Base-by-base conservation (phyloP, 768 basidiomycete genomes). In the Lentinus brumalis region DNA sequence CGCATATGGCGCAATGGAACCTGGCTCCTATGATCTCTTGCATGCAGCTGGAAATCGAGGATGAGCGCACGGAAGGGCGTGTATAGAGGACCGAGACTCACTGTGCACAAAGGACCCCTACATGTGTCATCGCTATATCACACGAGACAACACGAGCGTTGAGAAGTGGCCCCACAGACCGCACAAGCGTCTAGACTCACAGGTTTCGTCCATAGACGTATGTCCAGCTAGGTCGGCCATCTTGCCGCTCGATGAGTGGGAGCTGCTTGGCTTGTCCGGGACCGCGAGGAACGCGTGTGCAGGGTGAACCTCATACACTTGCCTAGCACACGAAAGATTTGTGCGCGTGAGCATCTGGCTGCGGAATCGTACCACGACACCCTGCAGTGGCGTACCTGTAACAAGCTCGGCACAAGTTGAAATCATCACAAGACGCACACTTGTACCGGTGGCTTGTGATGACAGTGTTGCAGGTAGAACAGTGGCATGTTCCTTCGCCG, bases 221-320 rank as follows among this genome's bases (percentile, higher is more conserved):
- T 18, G 69, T 59, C 45, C 53, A 11, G 62, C 32, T 14, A 59
- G 50, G 18, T 63, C 62, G 12, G 49, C 50, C 53, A 63, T 59
- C 6, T 12, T 46, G 1, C 49, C 15, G 14, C 53, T 59, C 15
- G 57, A 63, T 62, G 75, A 80, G 38, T 64, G 69, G 26, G 74
- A 72, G 30, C 79, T 78, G 29, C 69, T 57, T 3, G 77, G 79
- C 66, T 79, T 83, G 64, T 92, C 91, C n/a, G 88, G 88, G 5
- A 95, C 83, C 9, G 84, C 81, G 18, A 96, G 76, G 79, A 96
- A 97, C 2, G 90, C 86, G 69, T 98, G 94, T 0, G 85, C 83
- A 1, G 95, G 96, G 68, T 98, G 95, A 15, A 96, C 83, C 67
- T 95, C 92, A 65, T 96, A 92, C 11, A 95, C 94, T 75, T 92